These are phyloP conservation scores for Podaxis sp. DNA, from an alignment of 768 basidiomycete species.

Conservation along the genomic window DNA sequence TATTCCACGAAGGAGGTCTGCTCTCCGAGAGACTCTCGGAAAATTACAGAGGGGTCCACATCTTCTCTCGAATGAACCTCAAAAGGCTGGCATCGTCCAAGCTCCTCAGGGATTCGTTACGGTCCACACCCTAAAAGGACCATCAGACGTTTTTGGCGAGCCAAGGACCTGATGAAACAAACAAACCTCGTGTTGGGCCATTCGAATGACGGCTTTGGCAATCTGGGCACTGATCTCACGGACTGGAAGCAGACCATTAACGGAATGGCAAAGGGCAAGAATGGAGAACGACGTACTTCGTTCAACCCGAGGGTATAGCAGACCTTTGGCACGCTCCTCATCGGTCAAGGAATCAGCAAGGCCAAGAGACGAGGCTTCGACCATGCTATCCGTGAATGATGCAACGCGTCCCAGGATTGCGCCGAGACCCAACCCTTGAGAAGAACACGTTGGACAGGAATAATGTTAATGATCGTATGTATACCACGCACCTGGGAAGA, in stretches of 20 bases:
- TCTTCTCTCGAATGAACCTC: constrained; percentile 55
- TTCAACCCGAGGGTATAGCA: constrained; percentile 83
- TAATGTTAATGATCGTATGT: background rate
- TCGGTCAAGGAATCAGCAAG: constrained; percentile 69
- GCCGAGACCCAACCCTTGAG: constrained; percentile 71
- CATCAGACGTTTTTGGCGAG: constrained; percentile 2
- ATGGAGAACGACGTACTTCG: constrained; percentile 43
- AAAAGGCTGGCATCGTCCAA: constrained; percentile 57
- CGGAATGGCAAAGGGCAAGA: background rate
- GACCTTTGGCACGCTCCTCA: constrained; percentile 62
- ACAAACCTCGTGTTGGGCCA: constrained; percentile 66
- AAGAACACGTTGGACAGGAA: constrained; percentile 22
- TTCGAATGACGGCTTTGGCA: constrained; percentile 71
- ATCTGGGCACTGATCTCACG: constrained; percentile 82
- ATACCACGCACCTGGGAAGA: constrained; percentile 57
- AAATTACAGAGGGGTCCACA: constrained; percentile 56
- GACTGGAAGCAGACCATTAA: constrained; percentile 33
- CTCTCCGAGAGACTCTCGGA: background rate
- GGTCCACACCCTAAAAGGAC: constrained; percentile 50
- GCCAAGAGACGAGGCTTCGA: constrained; percentile 83
- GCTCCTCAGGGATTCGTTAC: constrained; percentile 46
- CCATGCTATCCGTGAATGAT: constrained; percentile 81
- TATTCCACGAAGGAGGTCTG: background rate
- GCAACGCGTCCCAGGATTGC: constrained; percentile 68
- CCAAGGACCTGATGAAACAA: background rate